Conservation (phyloP, 805 yeast genomes). For the Wickerhamiella lipophila region DNA sequence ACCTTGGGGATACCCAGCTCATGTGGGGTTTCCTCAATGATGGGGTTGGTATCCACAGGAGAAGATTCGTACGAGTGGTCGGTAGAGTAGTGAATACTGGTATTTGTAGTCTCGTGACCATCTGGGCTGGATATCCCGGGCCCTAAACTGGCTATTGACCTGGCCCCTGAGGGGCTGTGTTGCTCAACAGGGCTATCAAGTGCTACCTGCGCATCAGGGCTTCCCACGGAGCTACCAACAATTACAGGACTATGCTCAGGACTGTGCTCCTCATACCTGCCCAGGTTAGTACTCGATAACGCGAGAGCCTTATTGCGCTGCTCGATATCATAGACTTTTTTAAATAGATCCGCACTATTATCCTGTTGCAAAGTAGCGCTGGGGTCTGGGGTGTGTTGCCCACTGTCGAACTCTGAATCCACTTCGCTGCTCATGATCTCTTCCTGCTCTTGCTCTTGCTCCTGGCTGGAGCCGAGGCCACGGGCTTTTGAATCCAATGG, state of each 20-base stretch:
- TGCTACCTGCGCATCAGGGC: background rate
- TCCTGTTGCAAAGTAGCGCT: constrained; percentile 4
- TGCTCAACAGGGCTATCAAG: background rate
- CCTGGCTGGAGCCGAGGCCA: background rate
- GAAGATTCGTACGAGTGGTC: background rate
- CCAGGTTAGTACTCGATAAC: background rate
- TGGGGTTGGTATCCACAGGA: background rate
- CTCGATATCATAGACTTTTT: background rate
- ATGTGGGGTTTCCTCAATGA: constrained; percentile 8
- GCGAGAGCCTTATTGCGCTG: background rate
- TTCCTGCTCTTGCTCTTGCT: background rate
- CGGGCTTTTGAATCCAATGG: background rate
- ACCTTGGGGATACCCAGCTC: constrained; percentile 1
- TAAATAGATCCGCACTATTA: constrained; percentile 1
- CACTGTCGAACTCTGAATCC: background rate
- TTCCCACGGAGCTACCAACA: background rate
- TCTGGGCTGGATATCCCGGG: no score
- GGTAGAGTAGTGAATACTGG: background rate
- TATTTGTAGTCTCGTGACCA: background rate
- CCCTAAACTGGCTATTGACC: background rate
- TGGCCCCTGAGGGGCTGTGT: no score
- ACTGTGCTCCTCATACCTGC: no score
- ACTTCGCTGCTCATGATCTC: background rate
- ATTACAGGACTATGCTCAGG: background rate
- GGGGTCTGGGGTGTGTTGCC: background rate